A percentile compares a stretch with the other conserved stretches of the same genome.
These are phyloP conservation scores for Rhododendron ovatum DNA, from an alignment of 148 eudicot species.

Conservation along the genomic window DNA sequence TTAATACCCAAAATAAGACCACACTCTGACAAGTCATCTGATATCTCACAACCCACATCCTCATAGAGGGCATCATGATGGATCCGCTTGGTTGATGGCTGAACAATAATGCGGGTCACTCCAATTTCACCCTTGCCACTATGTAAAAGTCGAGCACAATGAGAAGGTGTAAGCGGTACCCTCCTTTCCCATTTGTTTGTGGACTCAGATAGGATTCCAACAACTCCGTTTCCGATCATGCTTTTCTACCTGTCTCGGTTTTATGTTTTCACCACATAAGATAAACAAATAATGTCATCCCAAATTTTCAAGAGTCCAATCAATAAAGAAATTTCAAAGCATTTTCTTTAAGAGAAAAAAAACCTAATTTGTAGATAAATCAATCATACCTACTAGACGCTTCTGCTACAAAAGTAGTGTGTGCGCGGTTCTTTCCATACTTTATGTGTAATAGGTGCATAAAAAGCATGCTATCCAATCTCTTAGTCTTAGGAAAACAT, in stretches of 20 bases:
- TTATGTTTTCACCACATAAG: not conserved
- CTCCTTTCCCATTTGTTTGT: conserved; percentile 98
- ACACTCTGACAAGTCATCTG: conserved; percentile 90
- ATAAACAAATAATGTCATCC: not conserved
- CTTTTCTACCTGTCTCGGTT: conserved; percentile 7
- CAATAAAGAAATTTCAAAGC: not conserved
- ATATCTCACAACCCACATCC: conserved; percentile 96
- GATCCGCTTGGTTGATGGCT: conserved; percentile 93
- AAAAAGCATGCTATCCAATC: not conserved
- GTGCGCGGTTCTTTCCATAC: not conserved
- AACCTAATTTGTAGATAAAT: not conserved
- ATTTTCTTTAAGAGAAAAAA: not conserved
- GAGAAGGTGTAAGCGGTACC: conserved; percentile 85
- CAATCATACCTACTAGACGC: not conserved
- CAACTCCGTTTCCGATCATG: conserved; percentile 90
- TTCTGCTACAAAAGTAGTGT: not conserved
- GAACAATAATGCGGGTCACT: conserved; percentile 70
- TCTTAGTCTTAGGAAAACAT: not conserved
- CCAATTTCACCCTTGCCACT: conserved; percentile 57
- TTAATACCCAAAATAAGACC: conserved; percentile 92
- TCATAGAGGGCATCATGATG: conserved; percentile 89
- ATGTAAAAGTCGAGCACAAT: conserved; percentile 83
- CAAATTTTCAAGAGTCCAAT: not conserved
- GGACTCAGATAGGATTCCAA: conserved; percentile 86
- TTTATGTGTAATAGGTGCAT: not conserved